Percentiles rank a stretch among this genome's conserved stretches.
These are phyloP conservation scores for Phytophthora constricta DNA, from an alignment of 352 stramenopile species.

Conservation along the genomic window DNA sequence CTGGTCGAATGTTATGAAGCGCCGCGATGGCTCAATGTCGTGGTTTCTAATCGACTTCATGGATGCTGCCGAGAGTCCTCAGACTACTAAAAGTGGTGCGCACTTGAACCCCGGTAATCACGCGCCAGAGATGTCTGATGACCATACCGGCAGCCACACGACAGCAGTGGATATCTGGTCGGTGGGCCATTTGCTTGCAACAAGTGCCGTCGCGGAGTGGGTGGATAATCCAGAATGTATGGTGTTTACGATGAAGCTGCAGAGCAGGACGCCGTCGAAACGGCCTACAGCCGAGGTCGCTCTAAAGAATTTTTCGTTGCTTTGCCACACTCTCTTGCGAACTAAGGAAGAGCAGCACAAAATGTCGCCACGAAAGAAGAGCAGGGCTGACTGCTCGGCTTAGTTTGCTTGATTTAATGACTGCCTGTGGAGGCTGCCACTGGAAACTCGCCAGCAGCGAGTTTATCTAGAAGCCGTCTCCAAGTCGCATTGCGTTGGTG, in stretches of 20 bases:
- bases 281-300: neutral
- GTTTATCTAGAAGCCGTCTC: too few relatives aligned
- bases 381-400: too few relatives aligned
- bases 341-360: too few relatives aligned
- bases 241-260: neutral
- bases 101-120: neutral
- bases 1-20: slow-evolving; percentile 16
- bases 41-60: slow-evolving; percentile 25
- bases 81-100: neutral
- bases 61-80: slow-evolving; percentile 10
- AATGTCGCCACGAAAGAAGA: too few relatives aligned
- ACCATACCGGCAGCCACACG: neutral
- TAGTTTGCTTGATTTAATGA: too few relatives aligned
- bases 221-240: neutral
- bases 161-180: slow-evolving; percentile 15
- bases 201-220: neutral
- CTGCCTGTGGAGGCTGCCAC: too few relatives aligned
- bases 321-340: neutral
- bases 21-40: slow-evolving; percentile 1
- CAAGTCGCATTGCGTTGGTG: too few relatives aligned
- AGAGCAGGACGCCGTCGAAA: neutral
- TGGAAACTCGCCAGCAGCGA: too few relatives aligned
- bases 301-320: neutral
- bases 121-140: neutral
- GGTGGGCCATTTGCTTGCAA: neutral